A percentile compares a stretch with the other conserved stretches of the same genome.
phyloP scores from a whole-genome alignment of 2,329 filamentous ascomycete genomes.

The Fusarium sp. region DNA sequence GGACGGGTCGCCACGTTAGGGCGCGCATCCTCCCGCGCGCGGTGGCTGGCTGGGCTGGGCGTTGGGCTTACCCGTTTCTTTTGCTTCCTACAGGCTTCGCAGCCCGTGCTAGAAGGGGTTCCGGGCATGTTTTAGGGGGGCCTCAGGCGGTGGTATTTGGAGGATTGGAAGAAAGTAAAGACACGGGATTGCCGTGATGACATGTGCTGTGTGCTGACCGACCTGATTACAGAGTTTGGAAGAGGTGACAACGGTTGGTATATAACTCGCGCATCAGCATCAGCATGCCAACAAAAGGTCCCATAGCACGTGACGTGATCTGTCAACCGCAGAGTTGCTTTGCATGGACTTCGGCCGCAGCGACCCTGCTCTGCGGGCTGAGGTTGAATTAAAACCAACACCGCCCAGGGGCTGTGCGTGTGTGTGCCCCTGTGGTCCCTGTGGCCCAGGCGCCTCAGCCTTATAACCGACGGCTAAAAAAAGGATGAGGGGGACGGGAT shows the following conservation, averaged over 20 bases:
- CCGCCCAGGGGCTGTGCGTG: neutral
- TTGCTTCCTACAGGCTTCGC: constrained; percentile 29
- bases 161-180: neutral
- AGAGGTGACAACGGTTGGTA: neutral
- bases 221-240: neutral
- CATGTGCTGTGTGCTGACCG: neutral
- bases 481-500: neutral
- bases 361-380: neutral
- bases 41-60: neutral
- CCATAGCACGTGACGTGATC: neutral
- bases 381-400: neutral
- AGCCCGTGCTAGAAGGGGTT: constrained; percentile 27
- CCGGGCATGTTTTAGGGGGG: constrained; percentile 17
- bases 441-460: neutral
- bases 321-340: neutral
- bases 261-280: neutral
- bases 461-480: neutral
- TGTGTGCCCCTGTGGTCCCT: too few species aligned
- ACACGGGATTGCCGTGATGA: neutral
- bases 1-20: neutral
- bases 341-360: neutral
- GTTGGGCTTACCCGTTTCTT: constrained; percentile 29
- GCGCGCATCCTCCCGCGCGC: neutral
- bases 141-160: neutral
- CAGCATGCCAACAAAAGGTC: neutral